These are phyloP conservation scores for Ustulina deusta DNA, from an alignment of 2,329 filamentous ascomycete species.

Conservation along the genomic window DNA sequence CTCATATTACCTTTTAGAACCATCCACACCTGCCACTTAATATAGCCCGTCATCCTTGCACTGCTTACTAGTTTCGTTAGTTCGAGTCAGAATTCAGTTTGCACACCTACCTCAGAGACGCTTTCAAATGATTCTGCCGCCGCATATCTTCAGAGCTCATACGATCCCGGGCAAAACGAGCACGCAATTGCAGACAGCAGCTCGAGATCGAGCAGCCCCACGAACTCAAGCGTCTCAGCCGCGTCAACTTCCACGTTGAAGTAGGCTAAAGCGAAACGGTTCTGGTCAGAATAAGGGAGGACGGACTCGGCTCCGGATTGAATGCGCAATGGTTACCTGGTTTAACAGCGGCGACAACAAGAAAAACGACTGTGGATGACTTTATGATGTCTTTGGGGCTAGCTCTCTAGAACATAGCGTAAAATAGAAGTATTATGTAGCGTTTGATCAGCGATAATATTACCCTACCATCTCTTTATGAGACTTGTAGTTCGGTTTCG, in stretches of 20 bases:
- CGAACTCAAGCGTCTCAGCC: no score
- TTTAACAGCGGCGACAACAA: neutral
- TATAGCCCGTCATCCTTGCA: neutral
- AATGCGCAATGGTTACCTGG: neutral
- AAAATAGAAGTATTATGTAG: slow-evolving; percentile 8
- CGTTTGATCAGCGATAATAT: neutral
- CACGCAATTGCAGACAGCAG: no score
- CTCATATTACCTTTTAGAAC: neutral
- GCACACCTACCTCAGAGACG: neutral
- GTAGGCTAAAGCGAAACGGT: no score
- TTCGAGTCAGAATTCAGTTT: neutral
- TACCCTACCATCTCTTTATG: neutral
- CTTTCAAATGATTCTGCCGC: neutral
- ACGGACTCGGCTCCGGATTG: neutral
- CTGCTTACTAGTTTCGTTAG: neutral
- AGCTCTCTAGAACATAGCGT: neutral
- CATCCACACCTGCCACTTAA: neutral
- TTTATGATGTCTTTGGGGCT: neutral
- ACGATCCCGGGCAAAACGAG: no score
- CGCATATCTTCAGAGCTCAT: no score
- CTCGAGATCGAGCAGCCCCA: no score
- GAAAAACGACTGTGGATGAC: neutral
- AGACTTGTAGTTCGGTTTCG: neutral
- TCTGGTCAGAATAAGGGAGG: no score
- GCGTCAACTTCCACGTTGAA: no score